These are phyloP conservation scores for Spongispora temasekensis DNA, from an alignment of 1,284 basidiomycete species.

Conservation along the genomic window DNA sequence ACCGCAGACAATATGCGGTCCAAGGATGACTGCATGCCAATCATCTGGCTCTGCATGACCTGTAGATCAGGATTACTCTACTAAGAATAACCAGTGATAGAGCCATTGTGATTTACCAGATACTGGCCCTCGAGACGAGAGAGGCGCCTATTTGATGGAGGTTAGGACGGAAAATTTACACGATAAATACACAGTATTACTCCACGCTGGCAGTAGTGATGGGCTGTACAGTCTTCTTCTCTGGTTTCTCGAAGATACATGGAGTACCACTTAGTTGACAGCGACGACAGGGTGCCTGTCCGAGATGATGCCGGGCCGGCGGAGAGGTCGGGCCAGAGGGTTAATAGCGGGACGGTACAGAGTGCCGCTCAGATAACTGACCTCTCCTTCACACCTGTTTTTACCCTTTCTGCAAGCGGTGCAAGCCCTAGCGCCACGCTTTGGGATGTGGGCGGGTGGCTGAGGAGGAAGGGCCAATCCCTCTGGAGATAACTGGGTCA, in stretches of 20 bases:
- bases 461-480: conserved; percentile 20
- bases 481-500: conserved; percentile 27
- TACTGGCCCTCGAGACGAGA: conserved; percentile 84
- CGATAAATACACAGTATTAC: conserved; percentile 39
- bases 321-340: conserved; percentile 61
- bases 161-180: conserved; percentile 16
- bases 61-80: conserved; percentile 10
- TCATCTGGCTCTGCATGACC: conserved; percentile 91
- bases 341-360: conserved; percentile 28
- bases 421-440: conserved; percentile 78
- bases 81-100: conserved; percentile 48
- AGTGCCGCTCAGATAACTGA: conserved; percentile 38
- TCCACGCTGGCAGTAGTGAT: conserved; percentile 69
- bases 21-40: conserved; percentile 83
- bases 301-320: conserved; percentile 56
- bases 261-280: conserved; percentile 82
- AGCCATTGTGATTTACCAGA: conserved; percentile 46
- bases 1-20: conserved; percentile 76
- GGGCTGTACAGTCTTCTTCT: conserved; percentile 71
- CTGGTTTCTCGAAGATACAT: conserved; percentile 92
- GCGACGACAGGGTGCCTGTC: conserved; percentile 83
- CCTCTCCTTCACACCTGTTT: conserved; percentile 91
- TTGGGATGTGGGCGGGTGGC: conserved; percentile 61
- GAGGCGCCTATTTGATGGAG: conserved; percentile 56
- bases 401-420: conserved; percentile 87